Evolutionary conservation across 1,284 basidiomycete species (phyloP).

Genomic region (Ceratobasidium sp.): DNA sequence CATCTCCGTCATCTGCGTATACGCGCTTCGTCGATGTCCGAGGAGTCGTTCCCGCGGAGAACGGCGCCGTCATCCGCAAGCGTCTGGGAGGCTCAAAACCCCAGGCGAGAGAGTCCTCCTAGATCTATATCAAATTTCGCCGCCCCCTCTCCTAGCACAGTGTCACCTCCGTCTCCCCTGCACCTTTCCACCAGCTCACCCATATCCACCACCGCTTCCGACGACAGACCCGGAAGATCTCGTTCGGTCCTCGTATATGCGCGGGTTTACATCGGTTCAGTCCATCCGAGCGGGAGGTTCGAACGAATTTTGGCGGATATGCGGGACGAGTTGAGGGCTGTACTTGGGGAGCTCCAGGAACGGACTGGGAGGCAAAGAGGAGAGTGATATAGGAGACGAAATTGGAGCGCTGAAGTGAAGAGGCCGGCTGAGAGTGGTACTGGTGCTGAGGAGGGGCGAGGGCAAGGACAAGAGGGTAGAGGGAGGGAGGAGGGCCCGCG

Average conservation of each 20-base stretch:
- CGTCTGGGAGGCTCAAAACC: too few species aligned
- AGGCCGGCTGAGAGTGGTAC: too few species aligned
- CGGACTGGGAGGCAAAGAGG: slow-evolving; percentile 11
- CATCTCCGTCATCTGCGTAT: too few species aligned
- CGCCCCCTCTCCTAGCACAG: slow-evolving; percentile 66
- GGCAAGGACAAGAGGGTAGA: not conserved
- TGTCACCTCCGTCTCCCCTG: slow-evolving; percentile 65
- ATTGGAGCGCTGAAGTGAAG: not conserved
- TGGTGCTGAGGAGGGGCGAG: not conserved
- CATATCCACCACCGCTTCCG: not conserved
- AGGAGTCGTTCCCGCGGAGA: too few species aligned
- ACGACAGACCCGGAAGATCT: slow-evolving; percentile 35
- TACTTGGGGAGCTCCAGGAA: slow-evolving; percentile 57
- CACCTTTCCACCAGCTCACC: not conserved
- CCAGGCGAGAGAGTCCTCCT: too few species aligned
- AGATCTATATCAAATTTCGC: not conserved
- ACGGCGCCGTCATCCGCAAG: too few species aligned
- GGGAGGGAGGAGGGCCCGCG: too few species aligned
- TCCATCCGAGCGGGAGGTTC: slow-evolving; percentile 58
- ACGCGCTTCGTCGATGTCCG: too few species aligned
- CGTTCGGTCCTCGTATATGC: slow-evolving; percentile 42
- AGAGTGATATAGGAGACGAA: not conserved
- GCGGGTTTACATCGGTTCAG: slow-evolving; percentile 34
- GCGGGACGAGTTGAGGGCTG: slow-evolving; percentile 74
- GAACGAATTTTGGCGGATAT: slow-evolving; percentile 81